Base-by-base conservation (phyloP, 164 flowering plant genomes). In the Liriodendron chinense region DNA sequence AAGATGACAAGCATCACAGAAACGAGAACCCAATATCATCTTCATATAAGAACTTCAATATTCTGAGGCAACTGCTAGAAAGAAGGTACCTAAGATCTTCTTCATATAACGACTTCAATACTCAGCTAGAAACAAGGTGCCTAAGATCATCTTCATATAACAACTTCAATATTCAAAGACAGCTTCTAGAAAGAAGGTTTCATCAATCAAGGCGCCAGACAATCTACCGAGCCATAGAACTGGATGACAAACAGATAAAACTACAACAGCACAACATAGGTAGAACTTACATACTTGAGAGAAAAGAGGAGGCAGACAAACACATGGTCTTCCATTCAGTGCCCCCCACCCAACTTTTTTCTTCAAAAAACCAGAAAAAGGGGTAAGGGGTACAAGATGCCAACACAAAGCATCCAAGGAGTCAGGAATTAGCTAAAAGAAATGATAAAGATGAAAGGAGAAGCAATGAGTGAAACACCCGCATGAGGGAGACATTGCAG, bases 281-380 rank as follows among this genome's bases (percentile, higher is more conserved):
- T 4, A 18, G 23, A 71, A 18, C 65, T 72, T 64, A 70, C 34
- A 77, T 24, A 25, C 16, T 57, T 9, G 49, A 77, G 68, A 82
- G 77, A 73, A 61, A 24, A 47, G 72, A 75, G 22, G 9, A 20
- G 66, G 9, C 47, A 59, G 9, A 75, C 47, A 7, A 65, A 65
- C 69, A 24, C 64, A 71, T 69, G 75, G 47, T 57, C 53, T 23
- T 69, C 74, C 72, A 23, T 72, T 69, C 43, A 67, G 73, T 76
- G 65, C 76, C 85, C 89, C 89, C 79, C 72, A 70, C 80, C 86
- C 82, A 82, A 79, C 83, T 85, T 88, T 81, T 81, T 76, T 77
- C 78, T 75, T 76, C 77, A 89, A 89, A 88, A 84, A 71, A 71
- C 70, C 47, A 80, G 72, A 82, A 86, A 84, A 79, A 66, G 84